A percentile compares a stretch with the other conserved stretches of the same genome.
Conservation (phyloP, 495 filamentous ascomycete species). For the Penicillium herquei region DNA sequence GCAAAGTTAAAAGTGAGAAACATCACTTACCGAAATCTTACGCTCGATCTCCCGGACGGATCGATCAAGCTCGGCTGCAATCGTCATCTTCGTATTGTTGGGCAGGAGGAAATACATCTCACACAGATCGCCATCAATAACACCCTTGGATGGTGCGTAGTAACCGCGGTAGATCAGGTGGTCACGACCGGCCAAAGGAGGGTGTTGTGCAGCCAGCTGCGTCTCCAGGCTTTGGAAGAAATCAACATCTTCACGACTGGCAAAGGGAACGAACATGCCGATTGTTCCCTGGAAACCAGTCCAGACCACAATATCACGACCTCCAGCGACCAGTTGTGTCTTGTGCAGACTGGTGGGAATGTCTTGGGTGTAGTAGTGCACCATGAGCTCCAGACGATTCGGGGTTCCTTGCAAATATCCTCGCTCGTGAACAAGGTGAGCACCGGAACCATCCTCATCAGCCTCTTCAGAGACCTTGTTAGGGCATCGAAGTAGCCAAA, state of each 20-base stretch:
- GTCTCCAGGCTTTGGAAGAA: constrained; percentile 94
- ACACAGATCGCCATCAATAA: constrained; percentile 97
- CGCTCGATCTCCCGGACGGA: constrained; percentile 89
- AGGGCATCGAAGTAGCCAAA: constrained; percentile 89
- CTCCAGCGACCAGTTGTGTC: constrained; percentile 85
- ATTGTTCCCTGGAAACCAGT: constrained; percentile 91
- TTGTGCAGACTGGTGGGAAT: constrained; percentile 89
- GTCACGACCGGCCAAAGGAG: constrained; percentile 85
- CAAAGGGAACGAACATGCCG: constrained; percentile 87
- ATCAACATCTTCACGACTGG: constrained; percentile 87
- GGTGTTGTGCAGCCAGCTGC: constrained; percentile 77
- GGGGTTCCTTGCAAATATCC: constrained; percentile 86
- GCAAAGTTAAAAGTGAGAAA: neutral
- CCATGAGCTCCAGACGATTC: constrained; percentile 77
- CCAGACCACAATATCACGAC: constrained; percentile 90
- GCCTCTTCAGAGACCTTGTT: constrained; percentile 81
- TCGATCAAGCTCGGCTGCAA: constrained; percentile 88
- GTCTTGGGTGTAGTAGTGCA: constrained; percentile 88
- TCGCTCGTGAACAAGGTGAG: constrained; percentile 83
- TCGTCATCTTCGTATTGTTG: constrained; percentile 87
- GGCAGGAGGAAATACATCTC: constrained; percentile 82
- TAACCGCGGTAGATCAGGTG: constrained; percentile 94
- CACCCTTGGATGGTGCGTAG: constrained; percentile 94
- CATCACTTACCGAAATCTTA: constrained; percentile 77
- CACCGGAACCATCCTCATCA: constrained; percentile 89